Conservation (phyloP, 139 green algal genomes). For the Bryopsis sp. region DNA sequence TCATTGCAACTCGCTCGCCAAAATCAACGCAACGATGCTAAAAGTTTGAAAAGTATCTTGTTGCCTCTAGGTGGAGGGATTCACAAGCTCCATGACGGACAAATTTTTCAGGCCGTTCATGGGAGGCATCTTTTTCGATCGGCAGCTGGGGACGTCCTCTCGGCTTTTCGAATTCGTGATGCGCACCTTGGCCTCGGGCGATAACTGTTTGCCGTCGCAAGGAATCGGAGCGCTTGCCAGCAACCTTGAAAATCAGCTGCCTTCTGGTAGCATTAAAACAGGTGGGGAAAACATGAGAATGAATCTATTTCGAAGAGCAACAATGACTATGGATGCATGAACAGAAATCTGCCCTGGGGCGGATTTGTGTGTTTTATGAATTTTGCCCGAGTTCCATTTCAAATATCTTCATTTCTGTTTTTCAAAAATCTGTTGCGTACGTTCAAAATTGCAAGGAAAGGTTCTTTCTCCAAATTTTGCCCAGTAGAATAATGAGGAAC, state of each 20-base stretch:
- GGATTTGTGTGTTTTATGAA: background rate
- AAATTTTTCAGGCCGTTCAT: slow-evolving; percentile 93
- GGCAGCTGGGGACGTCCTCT: slow-evolving; percentile 57
- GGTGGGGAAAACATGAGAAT: slow-evolving; percentile 18
- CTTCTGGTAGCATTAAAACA: slow-evolving; percentile 20
- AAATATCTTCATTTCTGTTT: background rate
- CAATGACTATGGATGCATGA: background rate
- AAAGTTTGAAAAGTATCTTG: too few species aligned
- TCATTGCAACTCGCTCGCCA: too few species aligned
- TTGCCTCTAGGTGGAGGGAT: slow-evolving; percentile 62
- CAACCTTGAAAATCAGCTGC: slow-evolving; percentile 59
- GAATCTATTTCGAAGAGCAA: too few species aligned
- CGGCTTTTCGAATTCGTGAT: slow-evolving; percentile 93
- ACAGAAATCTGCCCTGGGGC: slow-evolving; percentile 11
- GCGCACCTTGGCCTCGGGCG: slow-evolving; percentile 77
- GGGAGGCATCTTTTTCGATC: slow-evolving; percentile 97
- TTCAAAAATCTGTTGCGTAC: background rate
- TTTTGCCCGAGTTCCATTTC: background rate
- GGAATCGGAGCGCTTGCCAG: slow-evolving; percentile 83
- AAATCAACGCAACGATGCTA: too few species aligned
- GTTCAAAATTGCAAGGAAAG: background rate
- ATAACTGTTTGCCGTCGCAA: slow-evolving; percentile 84
- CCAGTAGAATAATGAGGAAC: too few species aligned
- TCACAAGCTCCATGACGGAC: slow-evolving; percentile 74
- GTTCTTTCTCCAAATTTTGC: background rate